phyloP scores from a whole-genome alignment of 2,329 filamentous ascomycete genomes.

The Botrytis fabae region DNA sequence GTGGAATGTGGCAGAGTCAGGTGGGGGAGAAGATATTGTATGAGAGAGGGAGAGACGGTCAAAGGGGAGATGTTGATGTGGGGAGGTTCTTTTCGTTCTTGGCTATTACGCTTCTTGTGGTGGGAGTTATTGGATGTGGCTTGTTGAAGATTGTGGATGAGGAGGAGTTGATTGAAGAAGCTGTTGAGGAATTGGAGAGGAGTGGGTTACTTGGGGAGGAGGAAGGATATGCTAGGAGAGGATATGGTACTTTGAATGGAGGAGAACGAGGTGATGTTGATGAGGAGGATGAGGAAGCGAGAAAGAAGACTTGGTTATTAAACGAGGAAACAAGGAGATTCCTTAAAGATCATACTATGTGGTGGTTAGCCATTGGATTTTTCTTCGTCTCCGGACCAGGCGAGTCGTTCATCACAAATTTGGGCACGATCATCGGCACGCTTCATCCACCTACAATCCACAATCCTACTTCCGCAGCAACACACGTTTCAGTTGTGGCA shows the following conservation, averaged over 20 bases:
- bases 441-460: conserved; percentile 62
- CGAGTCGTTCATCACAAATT: conserved; percentile 97
- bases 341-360: conserved; percentile 88
- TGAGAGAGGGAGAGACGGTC: conserved; percentile 65
- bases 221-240: conserved; percentile 63
- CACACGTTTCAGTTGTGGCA: conserved; percentile 90
- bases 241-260: conserved; percentile 61
- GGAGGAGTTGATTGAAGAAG: conserved; percentile 83
- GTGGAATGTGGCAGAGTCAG: conserved; percentile 95
- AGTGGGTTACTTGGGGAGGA: conserved; percentile 80
- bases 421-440: conserved; percentile 90
- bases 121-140: conserved; percentile 73
- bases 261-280: conserved; percentile 42
- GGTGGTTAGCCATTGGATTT: conserved; percentile 87
- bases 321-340: conserved; percentile 89
- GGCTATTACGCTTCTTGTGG: conserved; percentile 64
- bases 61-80: conserved; percentile 66
- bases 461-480: conserved; percentile 63
- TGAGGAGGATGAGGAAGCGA: conserved; percentile 50
- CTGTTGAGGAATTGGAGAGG: conserved; percentile 85
- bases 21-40: conserved; percentile 76
- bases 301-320: conserved; percentile 86
- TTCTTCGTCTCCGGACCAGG: conserved; percentile 77
- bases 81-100: conserved; percentile 89
- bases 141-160: conserved; percentile 79